Evolutionary conservation across 371 early-diverging fungal species (phyloP).

Genomic region (Parasitella parasitica): DNA sequence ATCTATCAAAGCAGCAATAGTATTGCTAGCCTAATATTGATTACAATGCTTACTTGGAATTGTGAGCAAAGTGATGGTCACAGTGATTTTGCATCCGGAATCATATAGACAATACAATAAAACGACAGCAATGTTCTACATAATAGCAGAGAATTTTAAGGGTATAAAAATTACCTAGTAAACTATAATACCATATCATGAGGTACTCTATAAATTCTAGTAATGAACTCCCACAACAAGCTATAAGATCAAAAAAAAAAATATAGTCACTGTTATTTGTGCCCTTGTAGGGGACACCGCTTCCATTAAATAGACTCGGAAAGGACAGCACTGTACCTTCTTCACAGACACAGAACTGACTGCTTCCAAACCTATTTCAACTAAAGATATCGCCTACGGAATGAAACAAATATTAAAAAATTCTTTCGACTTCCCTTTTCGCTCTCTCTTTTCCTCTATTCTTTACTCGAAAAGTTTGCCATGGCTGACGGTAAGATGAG

Average conservation of each 20-base stretch:
- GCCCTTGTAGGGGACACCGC: neutral
- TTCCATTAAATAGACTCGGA: neutral
- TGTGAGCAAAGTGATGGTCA: too few relatives aligned
- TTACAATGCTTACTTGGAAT: too few relatives aligned
- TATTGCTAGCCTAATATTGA: too few relatives aligned
- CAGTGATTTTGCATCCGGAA: too few relatives aligned
- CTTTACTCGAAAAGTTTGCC: neutral
- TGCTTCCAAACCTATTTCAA: neutral
- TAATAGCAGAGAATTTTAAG: too few relatives aligned
- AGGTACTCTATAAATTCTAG: too few relatives aligned
- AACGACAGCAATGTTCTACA: too few relatives aligned
- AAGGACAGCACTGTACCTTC: neutral
- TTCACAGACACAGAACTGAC: conserved; percentile 1
- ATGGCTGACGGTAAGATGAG: conserved; percentile 6
- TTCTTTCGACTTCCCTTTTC: neutral
- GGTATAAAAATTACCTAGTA: too few relatives aligned
- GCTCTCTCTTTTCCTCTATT: neutral
- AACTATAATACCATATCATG: too few relatives aligned
- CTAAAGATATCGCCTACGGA: neutral
- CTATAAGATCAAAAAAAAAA: neutral
- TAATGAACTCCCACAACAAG: too few relatives aligned
- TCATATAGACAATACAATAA: too few relatives aligned
- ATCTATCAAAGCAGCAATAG: too few relatives aligned
- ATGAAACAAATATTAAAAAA: neutral
- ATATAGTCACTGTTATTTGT: conserved; percentile 21